Conservation (phyloP, 495 filamentous ascomycete species). For the Talaromyces nanjingensis region DNA sequence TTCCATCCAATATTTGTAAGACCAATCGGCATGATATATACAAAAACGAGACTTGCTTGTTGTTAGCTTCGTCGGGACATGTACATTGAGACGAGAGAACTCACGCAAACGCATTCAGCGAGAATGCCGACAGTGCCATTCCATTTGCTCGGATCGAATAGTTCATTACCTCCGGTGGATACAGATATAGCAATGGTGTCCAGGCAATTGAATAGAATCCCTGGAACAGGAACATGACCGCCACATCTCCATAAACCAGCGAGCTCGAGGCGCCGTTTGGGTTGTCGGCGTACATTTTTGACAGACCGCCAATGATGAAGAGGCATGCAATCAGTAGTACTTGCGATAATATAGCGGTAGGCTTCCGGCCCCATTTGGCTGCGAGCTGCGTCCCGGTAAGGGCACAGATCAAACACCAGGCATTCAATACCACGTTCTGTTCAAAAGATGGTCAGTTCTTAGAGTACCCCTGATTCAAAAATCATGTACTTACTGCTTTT, state of each 20-base stretch:
- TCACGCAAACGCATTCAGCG: slow-evolving; percentile 41
- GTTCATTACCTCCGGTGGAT: slow-evolving; percentile 47
- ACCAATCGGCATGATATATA: slow-evolving; percentile 46
- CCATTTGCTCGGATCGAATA: slow-evolving; percentile 20
- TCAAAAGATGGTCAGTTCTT: neutral
- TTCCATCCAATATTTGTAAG: slow-evolving; percentile 25
- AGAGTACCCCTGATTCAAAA: neutral
- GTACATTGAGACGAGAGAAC: slow-evolving; percentile 9
- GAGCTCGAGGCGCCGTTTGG: slow-evolving; percentile 23
- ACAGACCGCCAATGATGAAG: slow-evolving; percentile 43
- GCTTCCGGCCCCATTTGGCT: slow-evolving; percentile 35
- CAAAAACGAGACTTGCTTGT: slow-evolving; percentile 28
- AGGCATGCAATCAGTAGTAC: slow-evolving; percentile 33
- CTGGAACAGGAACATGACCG: slow-evolving; percentile 43
- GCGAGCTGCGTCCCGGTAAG: slow-evolving; percentile 31
- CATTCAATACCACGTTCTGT: slow-evolving; percentile 36
- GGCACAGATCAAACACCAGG: slow-evolving; percentile 31
- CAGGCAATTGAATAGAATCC: slow-evolving; percentile 54
- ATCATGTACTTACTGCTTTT: slow-evolving; percentile 28
- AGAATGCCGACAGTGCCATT: slow-evolving; percentile 16
- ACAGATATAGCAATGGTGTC: slow-evolving; percentile 53
- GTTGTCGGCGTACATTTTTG: slow-evolving; percentile 39
- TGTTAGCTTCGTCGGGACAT: neutral
- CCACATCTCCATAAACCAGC: slow-evolving; percentile 33
- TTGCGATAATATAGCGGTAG: slow-evolving; percentile 33